Evolutionary conservation across 371 early-diverging fungal genomes (phyloP).

Genomic region (Mortierella sp.): DNA sequence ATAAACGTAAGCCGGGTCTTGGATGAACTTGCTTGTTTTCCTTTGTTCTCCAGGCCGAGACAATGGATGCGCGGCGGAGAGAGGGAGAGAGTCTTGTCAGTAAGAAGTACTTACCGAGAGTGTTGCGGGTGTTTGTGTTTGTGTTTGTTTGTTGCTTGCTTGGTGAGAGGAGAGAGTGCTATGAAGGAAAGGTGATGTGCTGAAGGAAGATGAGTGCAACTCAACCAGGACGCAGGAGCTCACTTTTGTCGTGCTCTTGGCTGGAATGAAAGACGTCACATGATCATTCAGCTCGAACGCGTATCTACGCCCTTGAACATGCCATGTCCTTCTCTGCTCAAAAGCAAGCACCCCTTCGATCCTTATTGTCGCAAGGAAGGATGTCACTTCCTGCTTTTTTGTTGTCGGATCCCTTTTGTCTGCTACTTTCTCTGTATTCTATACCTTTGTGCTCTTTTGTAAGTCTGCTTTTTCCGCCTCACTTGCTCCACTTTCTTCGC

Average conservation of each 20-base stretch:
- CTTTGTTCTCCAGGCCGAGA: neutral
- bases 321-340: no score
- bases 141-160: neutral
- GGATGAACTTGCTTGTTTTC: neutral
- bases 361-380: neutral
- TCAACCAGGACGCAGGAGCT: no score
- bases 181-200: neutral
- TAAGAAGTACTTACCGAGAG: constrained; percentile 3
- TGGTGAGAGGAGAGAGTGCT: neutral
- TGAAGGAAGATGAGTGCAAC: no score
- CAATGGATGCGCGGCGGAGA: neutral
- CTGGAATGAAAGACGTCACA: no score
- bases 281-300: no score
- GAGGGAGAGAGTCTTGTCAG: neutral
- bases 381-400: neutral
- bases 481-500: neutral
- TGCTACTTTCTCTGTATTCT: neutral
- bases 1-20: neutral
- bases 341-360: neutral
- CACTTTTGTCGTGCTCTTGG: no score
- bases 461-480: neutral
- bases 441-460: neutral
- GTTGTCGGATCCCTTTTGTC: neutral
- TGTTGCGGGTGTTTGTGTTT: neutral
- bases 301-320: no score